Base-by-base conservation (phyloP, 176 grass and related monocot species). In the Ensete glaucum region DNA sequence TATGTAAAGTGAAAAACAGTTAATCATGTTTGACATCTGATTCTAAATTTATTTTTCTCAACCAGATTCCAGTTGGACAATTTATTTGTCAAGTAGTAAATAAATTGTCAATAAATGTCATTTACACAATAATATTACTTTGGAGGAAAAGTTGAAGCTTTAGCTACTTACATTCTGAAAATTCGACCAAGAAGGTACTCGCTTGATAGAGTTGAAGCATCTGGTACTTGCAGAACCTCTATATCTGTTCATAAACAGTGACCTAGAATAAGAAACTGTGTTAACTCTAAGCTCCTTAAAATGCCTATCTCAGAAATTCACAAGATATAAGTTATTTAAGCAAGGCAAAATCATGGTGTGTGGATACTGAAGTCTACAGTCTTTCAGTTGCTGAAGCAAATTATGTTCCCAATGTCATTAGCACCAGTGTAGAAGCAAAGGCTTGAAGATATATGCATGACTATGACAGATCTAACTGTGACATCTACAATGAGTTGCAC, bases 231-330 rank as follows among this genome's bases (percentile, higher is more conserved):
- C 17, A 68, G 58, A 55, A 16, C 86, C 70, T 81, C 73, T 64
- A 60, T 66, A 92, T 82, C 87, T 92, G 87, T 74, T 73, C 82
- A 92, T 86, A 60, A 64, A 83, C 57, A 76, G 59, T 80, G 66
- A 77, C 11, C 59, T 24, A 75, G 34, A 56, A 63, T 80, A 50
- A 73, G 69, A 73, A 53, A 10, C 27, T 26, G 21, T 17, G 48
- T 25, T 14, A 50, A 21, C 6, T 43, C 34, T 43, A 43, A 43
- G 34, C 34, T 43, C 34, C 4, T 43, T 43, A 6, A 43, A 43
- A 43, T 43, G 34, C 34, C 34, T 43, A 6, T 43, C 34, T 43
- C 34, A 43, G 34, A 43, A 43, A 43, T 43, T 43, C 34, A 43
- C 34, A 43, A 43, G 34, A 43, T 43, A 43, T 43, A 43, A 43